Evolutionary conservation across 352 stramenopile genomes (phyloP), one percentile per base, ranked within the genome.

Genomic region (Phytophthora colocasiae): DNA sequence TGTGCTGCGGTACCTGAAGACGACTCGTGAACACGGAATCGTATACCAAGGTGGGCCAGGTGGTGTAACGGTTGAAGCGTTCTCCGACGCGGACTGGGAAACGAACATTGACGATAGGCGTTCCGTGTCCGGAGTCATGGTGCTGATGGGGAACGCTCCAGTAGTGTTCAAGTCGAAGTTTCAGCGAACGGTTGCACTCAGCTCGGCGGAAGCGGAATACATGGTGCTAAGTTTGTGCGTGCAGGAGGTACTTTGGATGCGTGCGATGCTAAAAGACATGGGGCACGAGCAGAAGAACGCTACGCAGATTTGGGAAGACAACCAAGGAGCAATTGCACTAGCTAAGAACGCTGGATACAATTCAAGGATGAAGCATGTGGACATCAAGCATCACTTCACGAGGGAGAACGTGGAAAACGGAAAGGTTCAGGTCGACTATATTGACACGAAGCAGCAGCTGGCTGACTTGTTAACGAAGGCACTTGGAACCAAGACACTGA

Each of bases 141-240:
- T 72, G 19, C 63, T 55, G 44, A 58, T 67, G 12, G 63, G 40
- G 8, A 56, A 56, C 34, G 34, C 40, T 22, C 41, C 50, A 8
- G 46, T 66, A 12, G 24, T 67, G 15, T 54, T 39, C 41, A 66
- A 54, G 34, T 55, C 34, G 0, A 66, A 71, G 39, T 69, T 29
- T 15, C 50, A 62, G 26, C 29, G 38, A 17, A 69, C 52, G 6
- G 53, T 66, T 51, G 57, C 56, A 1, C 36, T 67, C 3, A 63
- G 64, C 32, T 72, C 51, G 12, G 51, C 36, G 2, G 51, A 68
- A 26, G 64, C 51, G 2, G 64, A 63, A n/a, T n/a, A n/a, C n/a
- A n/a, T n/a, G n/a, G n/a, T n/a, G n/a, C n/a, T 63, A 2, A 56
- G 63, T 36, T 9, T 65, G 22, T 71, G 53, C 14, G 41, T 31